Evolutionary conservation across 352 stramenopile genomes (phyloP), one percentile per base, ranked within the genome.

Genomic region (Lagenidium giganteum): DNA sequence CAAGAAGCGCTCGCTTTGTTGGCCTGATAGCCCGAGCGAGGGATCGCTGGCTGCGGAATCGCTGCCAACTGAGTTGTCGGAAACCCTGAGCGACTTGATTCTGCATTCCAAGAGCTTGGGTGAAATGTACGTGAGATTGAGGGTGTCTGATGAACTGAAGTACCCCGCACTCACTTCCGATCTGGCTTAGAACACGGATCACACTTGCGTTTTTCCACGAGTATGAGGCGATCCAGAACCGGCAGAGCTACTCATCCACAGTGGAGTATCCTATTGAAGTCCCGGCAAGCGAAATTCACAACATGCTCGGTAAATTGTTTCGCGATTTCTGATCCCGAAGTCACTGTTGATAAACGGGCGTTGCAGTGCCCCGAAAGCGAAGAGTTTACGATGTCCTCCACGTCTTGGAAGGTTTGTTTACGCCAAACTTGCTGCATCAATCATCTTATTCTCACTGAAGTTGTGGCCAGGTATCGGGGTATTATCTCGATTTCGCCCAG

Each of bases 371-470:
- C 25, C 58, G 72, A 27, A 90, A 90, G 40, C 66, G 77, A 38
- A 57, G 77, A 4, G 78, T 86, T 8, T 90, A 90, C 41, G 77
- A 90, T 41, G 77, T 87, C 8, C 51, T 90, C 17, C 75, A 90
- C 33, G 77, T 90, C 3, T 45, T 90, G 13, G 77, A 90, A 86
- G 77, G 77, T 85, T 54, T 34, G 28, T n/a, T 16, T 16, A 16
- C 7, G 8, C n/a, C n/a, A n/a, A n/a, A n/a, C n/a, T n/a, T n/a
- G n/a, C n/a, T n/a, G n/a, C n/a, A n/a, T n/a, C n/a, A n/a, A n/a
- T n/a, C n/a, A n/a, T n/a, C n/a, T n/a, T n/a, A n/a, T n/a, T n/a
- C n/a, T n/a, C 28, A 33, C n/a, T 33, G 28, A 33, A 33, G 28
- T n/a, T n/a, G n/a, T 37, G 17, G 22, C 5, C 40, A 89, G 76